Percentiles rank a stretch among this genome's conserved stretches.
Conservation (phyloP, 2,329 filamentous ascomycete genomes). For the Dactylellina leptospora region DNA sequence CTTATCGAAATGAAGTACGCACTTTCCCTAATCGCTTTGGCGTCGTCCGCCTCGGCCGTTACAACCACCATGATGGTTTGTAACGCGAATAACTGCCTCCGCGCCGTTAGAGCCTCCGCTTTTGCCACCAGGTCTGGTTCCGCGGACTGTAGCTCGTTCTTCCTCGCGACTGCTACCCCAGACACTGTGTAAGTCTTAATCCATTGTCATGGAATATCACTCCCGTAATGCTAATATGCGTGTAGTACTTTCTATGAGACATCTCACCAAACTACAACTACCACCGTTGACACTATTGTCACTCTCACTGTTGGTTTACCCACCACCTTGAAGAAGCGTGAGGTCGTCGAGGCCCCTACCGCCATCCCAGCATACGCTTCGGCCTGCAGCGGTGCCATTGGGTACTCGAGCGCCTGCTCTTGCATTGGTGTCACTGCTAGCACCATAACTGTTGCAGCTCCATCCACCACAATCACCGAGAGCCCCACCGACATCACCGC, state of each 20-base stretch:
- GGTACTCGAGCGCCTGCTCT: slow-evolving; percentile 57
- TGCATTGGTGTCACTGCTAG: slow-evolving; percentile 55
- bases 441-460: slow-evolving; percentile 53
- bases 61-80: background rate
- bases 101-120: slow-evolving; percentile 24
- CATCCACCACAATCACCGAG: background rate
- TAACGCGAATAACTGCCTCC: slow-evolving; percentile 25
- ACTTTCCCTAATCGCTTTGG: background rate
- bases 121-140: slow-evolving; percentile 14
- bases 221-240: background rate
- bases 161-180: slow-evolving; percentile 24
- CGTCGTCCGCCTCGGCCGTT: background rate
- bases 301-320: slow-evolving; percentile 7
- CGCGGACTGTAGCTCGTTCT: slow-evolving; percentile 30
- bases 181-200: slow-evolving; percentile 8
- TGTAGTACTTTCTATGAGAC: slow-evolving; percentile 10
- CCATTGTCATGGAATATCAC: background rate
- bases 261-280: slow-evolving; percentile 13
- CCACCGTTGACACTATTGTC: background rate
- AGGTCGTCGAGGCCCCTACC: slow-evolving; percentile 10
- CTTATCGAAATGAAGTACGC: slow-evolving; percentile 6
- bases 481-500: background rate
- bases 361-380: slow-evolving; percentile 56
- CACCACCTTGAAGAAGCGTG: background rate
- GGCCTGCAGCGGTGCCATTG: slow-evolving; percentile 54